phyloP scores from a whole-genome alignment of 306 rosid species.

The Cicer judaicum region DNA sequence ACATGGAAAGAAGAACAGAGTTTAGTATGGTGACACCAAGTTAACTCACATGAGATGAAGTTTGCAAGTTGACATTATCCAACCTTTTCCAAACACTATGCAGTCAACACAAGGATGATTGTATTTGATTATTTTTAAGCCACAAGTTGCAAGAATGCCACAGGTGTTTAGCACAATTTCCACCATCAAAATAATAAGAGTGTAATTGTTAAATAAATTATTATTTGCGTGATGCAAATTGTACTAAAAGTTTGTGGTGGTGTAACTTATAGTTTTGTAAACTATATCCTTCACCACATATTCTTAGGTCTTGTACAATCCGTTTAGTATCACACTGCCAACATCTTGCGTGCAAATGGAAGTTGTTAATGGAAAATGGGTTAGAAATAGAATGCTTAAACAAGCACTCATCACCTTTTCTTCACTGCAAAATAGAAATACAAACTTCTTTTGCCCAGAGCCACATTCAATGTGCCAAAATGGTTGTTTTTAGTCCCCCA shows the following conservation, averaged over 20 bases:
- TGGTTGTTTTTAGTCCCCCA: no score
- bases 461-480: no score
- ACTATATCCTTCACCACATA: constrained; percentile 15
- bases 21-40: constrained; percentile 28
- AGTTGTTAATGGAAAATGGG: background rate
- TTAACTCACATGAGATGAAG: constrained; percentile 46
- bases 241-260: constrained; percentile 30
- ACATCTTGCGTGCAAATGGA: background rate
- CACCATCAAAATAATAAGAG: constrained; percentile 18
- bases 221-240: constrained; percentile 32
- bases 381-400: background rate
- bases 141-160: constrained; percentile 18
- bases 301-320: background rate
- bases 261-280: constrained; percentile 2
- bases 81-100: constrained; percentile 28
- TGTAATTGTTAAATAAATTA: constrained; percentile 29
- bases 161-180: constrained; percentile 40
- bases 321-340: background rate
- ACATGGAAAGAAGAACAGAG: constrained; percentile 41
- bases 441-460: no score
- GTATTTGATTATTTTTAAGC: constrained; percentile 28
- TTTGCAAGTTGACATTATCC: constrained; percentile 38
- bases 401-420: no score
- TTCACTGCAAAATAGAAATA: no score
- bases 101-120: constrained; percentile 25